Conservation (phyloP, 1,284 basidiomycete genomes). For the Cerrena zonata region DNA sequence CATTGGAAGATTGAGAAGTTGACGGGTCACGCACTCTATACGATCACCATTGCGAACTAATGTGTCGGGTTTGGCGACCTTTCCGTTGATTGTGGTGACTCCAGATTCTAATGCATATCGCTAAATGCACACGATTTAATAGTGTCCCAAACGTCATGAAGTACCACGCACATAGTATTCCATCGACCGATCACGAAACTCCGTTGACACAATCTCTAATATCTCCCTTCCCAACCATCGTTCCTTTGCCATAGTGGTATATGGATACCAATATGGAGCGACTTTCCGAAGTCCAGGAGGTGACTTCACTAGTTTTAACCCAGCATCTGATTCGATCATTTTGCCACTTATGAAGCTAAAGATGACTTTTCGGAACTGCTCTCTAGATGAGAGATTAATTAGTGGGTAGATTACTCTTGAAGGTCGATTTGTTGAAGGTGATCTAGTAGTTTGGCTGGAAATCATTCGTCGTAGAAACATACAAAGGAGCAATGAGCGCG, state of each 20-base stretch:
- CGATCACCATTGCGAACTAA: slow-evolving; percentile 84
- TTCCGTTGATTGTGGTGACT: slow-evolving; percentile 89
- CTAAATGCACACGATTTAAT: slow-evolving; percentile 35
- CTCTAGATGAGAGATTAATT: background rate
- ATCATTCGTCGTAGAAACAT: background rate
- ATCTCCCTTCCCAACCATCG: slow-evolving; percentile 84
- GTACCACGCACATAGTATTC: slow-evolving; percentile 81
- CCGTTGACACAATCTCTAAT: slow-evolving; percentile 80
- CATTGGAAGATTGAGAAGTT: slow-evolving; percentile 2
- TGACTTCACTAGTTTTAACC: background rate
- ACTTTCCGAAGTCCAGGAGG: slow-evolving; percentile 60
- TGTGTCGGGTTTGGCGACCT: slow-evolving; percentile 72
- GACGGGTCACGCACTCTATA: slow-evolving; percentile 61
- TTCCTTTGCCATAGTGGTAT: slow-evolving; percentile 88
- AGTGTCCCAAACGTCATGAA: background rate
- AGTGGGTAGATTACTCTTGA: slow-evolving; percentile 5
- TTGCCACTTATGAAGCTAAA: background rate
- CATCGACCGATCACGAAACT: slow-evolving; percentile 85
- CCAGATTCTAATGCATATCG: slow-evolving; percentile 90
- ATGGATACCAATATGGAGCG: slow-evolving; percentile 75
- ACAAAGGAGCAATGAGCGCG: background rate
- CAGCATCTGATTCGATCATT: background rate
- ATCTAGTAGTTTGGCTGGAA: background rate
- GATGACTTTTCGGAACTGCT: slow-evolving; percentile 2
- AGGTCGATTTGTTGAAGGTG: background rate